A percentile compares a stretch with the other conserved stretches of the same genome.
Evolutionary conservation across 2,329 filamentous ascomycete genomes (phyloP).

Genomic region (Aspergillus sp.): DNA sequence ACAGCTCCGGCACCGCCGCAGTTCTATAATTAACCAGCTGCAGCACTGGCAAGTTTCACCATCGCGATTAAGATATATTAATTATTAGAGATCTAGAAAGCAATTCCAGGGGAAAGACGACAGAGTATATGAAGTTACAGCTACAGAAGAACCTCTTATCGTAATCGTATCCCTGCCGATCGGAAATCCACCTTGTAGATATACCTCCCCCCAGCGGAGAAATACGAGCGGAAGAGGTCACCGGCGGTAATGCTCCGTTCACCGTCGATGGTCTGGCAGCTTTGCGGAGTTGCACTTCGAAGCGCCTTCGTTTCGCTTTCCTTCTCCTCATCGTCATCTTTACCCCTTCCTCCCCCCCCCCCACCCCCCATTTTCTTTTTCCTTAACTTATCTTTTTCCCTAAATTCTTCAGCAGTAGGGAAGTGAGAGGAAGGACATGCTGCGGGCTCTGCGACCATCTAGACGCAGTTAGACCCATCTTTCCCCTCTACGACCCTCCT

Average conservation of each 20-base stretch:
- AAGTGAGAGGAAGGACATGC: conserved; percentile 7
- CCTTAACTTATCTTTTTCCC: not conserved
- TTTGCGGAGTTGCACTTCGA: conserved; percentile 1
- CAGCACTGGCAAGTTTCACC: not conserved
- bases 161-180: not conserved
- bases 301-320: conserved; percentile 2
- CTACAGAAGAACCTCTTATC: not conserved
- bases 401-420: not conserved
- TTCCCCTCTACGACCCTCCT: conserved; percentile 4
- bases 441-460: conserved; percentile 10
- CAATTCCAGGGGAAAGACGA: not conserved
- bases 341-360: not conserved
- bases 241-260: conserved; percentile 1
- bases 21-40: not conserved
- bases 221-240: not conserved
- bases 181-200: not conserved
- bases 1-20: not conserved
- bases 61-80: not conserved
- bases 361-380: not conserved
- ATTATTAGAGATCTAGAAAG: not conserved
- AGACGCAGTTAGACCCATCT: not conserved
- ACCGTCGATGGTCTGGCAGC: not conserved
- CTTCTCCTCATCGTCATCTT: conserved; percentile 6
- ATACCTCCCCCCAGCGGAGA: not conserved
- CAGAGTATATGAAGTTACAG: not conserved